A percentile compares a stretch with the other conserved stretches of the same genome.
Conservation (phyloP, 768 basidiomycete genomes). For the Agaricus blazei region DNA sequence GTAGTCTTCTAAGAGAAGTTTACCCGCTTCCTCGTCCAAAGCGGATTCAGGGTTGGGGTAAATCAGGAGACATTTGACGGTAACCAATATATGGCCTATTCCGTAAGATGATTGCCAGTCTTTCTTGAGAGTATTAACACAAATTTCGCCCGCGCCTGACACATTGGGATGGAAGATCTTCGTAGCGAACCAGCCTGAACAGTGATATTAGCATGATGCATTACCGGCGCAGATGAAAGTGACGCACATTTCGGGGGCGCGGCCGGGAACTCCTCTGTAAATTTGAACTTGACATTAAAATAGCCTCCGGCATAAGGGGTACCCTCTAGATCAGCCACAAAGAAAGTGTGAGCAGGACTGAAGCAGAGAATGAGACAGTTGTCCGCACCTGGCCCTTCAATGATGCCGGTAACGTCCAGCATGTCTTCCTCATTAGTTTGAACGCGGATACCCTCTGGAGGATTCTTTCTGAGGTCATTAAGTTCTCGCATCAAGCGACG, state of each 20-base stretch:
- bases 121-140: constrained; percentile 96
- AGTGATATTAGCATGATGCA: neutral
- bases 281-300: constrained; percentile 76
- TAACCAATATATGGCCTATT: constrained; percentile 86
- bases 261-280: constrained; percentile 91
- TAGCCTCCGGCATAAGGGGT: constrained; percentile 67
- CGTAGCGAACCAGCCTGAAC: constrained; percentile 79
- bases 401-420: constrained; percentile 80
- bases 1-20: constrained; percentile 86
- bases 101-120: constrained; percentile 94
- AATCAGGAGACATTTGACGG: constrained; percentile 92
- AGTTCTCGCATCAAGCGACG: constrained; percentile 88
- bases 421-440: constrained; percentile 85
- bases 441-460: constrained; percentile 91
- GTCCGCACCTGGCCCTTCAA: constrained; percentile 81
- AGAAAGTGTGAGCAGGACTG: neutral
- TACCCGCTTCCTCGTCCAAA: constrained; percentile 93
- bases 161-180: constrained; percentile 99
- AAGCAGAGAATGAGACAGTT: neutral
- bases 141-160: constrained; percentile 85
- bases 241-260: constrained; percentile 87
- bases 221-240: neutral
- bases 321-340: constrained; percentile 31
- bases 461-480: constrained; percentile 70
- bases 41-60: constrained; percentile 97